Base-by-base conservation (phyloP, 2,329 filamentous ascomycete genomes). In the Metarhizium brunneum region DNA sequence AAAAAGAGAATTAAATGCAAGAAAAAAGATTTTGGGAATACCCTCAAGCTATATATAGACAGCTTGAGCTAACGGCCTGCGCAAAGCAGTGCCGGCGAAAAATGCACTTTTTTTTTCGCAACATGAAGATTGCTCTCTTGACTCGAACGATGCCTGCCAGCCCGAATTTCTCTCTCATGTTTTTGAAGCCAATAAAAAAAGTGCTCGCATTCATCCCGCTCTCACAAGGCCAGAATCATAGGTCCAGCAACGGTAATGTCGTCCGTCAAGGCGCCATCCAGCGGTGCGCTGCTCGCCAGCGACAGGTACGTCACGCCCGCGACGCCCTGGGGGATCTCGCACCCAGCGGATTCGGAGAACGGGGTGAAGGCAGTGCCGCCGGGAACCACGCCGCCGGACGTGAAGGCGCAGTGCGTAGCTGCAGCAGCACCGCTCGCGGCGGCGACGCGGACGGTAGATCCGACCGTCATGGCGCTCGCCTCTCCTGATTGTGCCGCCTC, bases 241-340 rank as follows among this genome's bases (percentile, higher is more conserved):
- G 82, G 81, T 1, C 84, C 86, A 62, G 86, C 85, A 60, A 88
- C 73, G 50, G 84, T 83, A 62, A 85, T 83, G 54, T 78, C 79
- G 69, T 87, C 84, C 2, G 77, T 80, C 58, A 86, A 66, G 42
- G 74, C 68, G 40, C 79, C 81, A 25, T 70, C 72, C 35, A 76
- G 65, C 18, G 81, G 80, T 2, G 71, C 74, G 35, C 67, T 66
- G 63, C 67, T 86, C 55, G 85, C 81, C 61, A 90, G 75, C 63
- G 83, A 83, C 64, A 89, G 77, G 70, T 87, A 90, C 52, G 82
- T 80, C 60, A 87, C 74, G 50, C 86, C 86, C 8, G 76, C 74
- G 47, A 88, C 70, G 64, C 78, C 78, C 63, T 81, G 76, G 14
- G 86, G 86, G 30, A 88, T 77, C 49, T 73, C 70, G 68, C 86